Percentiles rank a stretch among this genome's conserved stretches.
phyloP scores from a whole-genome alignment of 2,329 filamentous ascomycete species.

The Dendryphion nanum region DNA sequence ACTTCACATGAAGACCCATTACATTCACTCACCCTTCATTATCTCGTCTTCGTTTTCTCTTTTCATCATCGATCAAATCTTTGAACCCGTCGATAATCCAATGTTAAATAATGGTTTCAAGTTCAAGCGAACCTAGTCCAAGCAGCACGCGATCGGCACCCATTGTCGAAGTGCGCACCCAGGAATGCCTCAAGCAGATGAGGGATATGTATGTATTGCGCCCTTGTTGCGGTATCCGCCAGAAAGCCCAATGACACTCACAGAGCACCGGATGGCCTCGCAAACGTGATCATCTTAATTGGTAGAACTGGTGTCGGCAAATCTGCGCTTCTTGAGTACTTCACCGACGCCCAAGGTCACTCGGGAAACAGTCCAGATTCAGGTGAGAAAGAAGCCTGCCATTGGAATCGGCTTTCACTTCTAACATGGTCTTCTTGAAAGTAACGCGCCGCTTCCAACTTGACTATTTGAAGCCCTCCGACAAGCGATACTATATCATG shows the following conservation, averaged over 20 bases:
- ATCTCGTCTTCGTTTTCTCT: neutral
- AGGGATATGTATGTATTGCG: neutral
- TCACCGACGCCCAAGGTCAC: neutral
- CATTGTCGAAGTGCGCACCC: neutral
- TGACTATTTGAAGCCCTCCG: neutral
- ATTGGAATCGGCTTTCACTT: neutral
- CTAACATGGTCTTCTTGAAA: neutral
- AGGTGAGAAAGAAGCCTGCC: neutral
- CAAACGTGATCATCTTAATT: constrained; percentile 1
- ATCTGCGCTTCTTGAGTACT: constrained; percentile 1
- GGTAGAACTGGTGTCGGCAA: constrained; percentile 1
- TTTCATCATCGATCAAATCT: neutral
- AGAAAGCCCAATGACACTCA: neutral
- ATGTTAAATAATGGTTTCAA: neutral
- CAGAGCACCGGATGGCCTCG: neutral
- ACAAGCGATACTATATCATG: constrained; percentile 4
- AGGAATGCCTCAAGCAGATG: neutral
- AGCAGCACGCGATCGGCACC: neutral
- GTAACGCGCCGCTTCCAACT: neutral
- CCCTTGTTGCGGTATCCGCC: neutral
- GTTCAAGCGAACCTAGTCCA: neutral
- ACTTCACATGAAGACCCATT: neutral
- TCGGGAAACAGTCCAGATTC: neutral
- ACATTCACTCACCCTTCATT: neutral
- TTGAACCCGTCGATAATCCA: neutral